Evolutionary conservation across 352 stramenopile genomes (phyloP), one percentile per base, ranked within the genome.

Genomic region (Salisapilia sapeloensis): DNA sequence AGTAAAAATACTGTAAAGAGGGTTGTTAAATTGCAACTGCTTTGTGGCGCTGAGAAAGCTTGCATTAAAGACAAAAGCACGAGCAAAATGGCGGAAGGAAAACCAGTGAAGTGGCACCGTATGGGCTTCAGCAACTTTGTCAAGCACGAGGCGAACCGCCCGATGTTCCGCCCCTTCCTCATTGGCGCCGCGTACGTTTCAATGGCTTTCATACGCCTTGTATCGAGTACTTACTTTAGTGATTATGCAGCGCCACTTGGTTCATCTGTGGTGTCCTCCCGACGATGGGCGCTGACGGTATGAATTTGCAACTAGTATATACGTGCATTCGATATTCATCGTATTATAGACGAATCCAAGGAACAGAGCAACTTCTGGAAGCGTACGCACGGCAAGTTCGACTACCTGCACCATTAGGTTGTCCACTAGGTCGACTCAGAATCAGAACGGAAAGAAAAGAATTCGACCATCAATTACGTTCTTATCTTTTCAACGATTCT

Each of bases 311-410:
- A n/a, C 11, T 35, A 28, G 4, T 28, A 24, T 14, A 19, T 23
- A 10, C 25, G 13, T 6, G 14, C 10, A 16, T 40, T 27, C 0
- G 12, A 33, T 33, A 13, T 40, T 21, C 23, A 33, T 16, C 33
- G 5, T 24, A 4, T 41, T 38, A 48, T 40, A 74, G 65, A 90
- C 50, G 75, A 90, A 51, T 56, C 76, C 44, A 81, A 74, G 55
- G 62, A 80, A 40, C 67, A 79, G 57, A 78, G 56, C 34, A 84
- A 85, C 50, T 90, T 71, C 70, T 90, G 75, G 75, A 61, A 86
- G 55, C 69, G 69, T 36, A 33, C 71, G 22, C 80, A 90, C 56
- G 71, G 66, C 60, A 90, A 70, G 65, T 74, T 71, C 55, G 59
- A 80, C 54, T 57, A 80, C 60, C 57, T 50, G 50, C 54, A 70